Evolutionary conservation across 805 yeast genomes (phyloP), one percentile per base, ranked within the genome.

Genomic region (Saccharomycopsis amapae): DNA sequence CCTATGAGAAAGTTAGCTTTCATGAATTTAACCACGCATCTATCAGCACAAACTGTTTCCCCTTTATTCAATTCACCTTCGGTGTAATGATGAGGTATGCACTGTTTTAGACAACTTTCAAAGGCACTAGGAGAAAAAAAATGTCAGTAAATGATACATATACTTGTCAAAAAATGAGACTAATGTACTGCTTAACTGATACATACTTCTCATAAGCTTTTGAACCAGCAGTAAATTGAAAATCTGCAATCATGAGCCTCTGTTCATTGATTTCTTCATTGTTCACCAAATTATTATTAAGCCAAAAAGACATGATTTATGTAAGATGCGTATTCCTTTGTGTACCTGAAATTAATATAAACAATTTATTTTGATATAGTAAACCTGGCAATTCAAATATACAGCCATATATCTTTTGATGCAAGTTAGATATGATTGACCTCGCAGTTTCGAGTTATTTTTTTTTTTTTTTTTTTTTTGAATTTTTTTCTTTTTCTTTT

Each of bases 21-120:
- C 7, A 38, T 31, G 23, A 81, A 88, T 62, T 89, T 89, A 52
- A 78, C 64, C 37, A 85, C 90, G 65, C 97, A 89, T 50, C 97
- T 69, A 61, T 88, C 96, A 9, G 85, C 66, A 61, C 97, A 90
- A 38, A 76, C 72, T 49, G 71, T 64, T 60, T 89, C 97, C 31
- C 96, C 97, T 57, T 88, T 87, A 53, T 77, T 79, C 45, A 89
- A 67, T 22, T 90, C 97, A 7, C 76, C 72, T 56, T 90, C 97
- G 13, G 86, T 85, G 63, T 84, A 89, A 53, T 37, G 30, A n/a
- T 71, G 76, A n/a, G 83, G 81, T 34, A 93, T 73, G 63, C 98
- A 93, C 62, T 93, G 93, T 48, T 62, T 2, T n/a, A 40, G 69
- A 62, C 97, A 90, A 3, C 73, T 70, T 30, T 67, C 62, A 30